Evolutionary conservation across 805 yeast genomes (phyloP).

Genomic region (Lachancea nothofagi): DNA sequence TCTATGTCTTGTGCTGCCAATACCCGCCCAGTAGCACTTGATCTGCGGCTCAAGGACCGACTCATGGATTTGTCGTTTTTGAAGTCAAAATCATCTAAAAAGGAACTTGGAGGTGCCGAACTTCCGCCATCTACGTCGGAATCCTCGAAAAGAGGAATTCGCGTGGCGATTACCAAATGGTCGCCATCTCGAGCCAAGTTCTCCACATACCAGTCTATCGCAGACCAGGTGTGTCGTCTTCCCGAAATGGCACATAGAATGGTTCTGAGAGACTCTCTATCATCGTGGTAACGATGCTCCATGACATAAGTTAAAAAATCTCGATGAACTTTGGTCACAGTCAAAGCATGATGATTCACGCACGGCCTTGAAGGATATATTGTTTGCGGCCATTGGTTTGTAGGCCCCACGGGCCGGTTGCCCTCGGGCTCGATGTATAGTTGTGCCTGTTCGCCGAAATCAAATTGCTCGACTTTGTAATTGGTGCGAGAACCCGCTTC

Average conservation of each 20-base stretch:
- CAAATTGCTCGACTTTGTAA: conserved; percentile 24
- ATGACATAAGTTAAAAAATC: conserved; percentile 17
- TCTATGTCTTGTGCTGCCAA: conserved; percentile 23
- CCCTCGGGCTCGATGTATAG: conserved; percentile 15
- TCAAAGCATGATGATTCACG: conserved; percentile 26
- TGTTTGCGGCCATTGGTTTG: conserved; percentile 21
- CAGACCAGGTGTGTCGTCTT: conserved; percentile 68
- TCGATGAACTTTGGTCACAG: conserved; percentile 20
- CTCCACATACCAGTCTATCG: conserved; percentile 62
- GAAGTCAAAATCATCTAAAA: conserved; percentile 2
- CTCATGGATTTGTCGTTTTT: neutral
- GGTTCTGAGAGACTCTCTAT: conserved; percentile 32
- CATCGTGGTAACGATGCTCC: conserved; percentile 10
- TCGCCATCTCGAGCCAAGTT: conserved; percentile 57
- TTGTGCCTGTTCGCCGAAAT: conserved; percentile 28
- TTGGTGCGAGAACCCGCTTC: conserved; percentile 23
- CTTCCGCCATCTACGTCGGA: neutral
- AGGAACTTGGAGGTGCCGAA: neutral
- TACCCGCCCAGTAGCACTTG: conserved; percentile 11
- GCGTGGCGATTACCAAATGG: conserved; percentile 52
- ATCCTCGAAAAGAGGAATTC: conserved; percentile 37
- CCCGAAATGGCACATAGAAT: conserved; percentile 60
- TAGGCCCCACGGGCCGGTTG: conserved; percentile 9
- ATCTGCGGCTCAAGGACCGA: neutral
- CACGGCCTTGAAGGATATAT: conserved; percentile 34